Evolutionary conservation across 2,329 filamentous ascomycete species (phyloP).

Genomic region (Mycosphaerella arachidis): DNA sequence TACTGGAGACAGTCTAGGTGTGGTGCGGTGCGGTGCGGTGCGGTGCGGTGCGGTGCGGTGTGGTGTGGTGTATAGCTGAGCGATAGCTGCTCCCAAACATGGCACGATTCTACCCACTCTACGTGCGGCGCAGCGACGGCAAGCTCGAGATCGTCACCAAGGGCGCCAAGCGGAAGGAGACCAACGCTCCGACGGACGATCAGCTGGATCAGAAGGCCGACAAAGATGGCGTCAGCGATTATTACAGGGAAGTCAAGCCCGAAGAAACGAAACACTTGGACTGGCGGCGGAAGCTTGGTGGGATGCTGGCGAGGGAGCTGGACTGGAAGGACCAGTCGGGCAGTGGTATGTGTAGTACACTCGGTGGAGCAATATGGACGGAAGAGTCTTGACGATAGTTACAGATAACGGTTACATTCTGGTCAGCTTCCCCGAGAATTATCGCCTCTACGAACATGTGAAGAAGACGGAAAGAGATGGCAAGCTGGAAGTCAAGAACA

Average conservation of each 20-base stretch:
- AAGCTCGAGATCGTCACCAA: slow-evolving; percentile 47
- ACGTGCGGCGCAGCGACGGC: slow-evolving; percentile 47
- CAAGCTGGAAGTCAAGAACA: slow-evolving; percentile 42
- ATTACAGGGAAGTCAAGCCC: slow-evolving; percentile 48
- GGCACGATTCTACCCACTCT: slow-evolving; percentile 47
- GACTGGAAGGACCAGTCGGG: slow-evolving; percentile 24
- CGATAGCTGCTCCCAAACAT: slow-evolving; percentile 25
- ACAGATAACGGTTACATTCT: slow-evolving; percentile 48
- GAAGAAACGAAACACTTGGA: slow-evolving; percentile 53
- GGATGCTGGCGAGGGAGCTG: slow-evolving; percentile 53
- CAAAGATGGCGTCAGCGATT: slow-evolving; percentile 51
- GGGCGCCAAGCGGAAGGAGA: slow-evolving; percentile 45
- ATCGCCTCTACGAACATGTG: slow-evolving; percentile 55
- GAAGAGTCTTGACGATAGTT: slow-evolving; percentile 3
- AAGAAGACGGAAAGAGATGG: slow-evolving; percentile 46
- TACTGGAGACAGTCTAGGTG: too few relatives aligned
- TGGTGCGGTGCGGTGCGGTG: too few relatives aligned
- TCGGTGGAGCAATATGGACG: neutral
- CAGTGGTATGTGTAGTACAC: slow-evolving; percentile 14
- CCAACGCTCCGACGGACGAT: slow-evolving; percentile 48
- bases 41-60: too few relatives aligned
- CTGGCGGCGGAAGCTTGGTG: slow-evolving; percentile 56
- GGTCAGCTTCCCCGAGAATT: slow-evolving; percentile 52
- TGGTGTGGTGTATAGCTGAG: too few relatives aligned
- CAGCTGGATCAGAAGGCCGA: slow-evolving; percentile 52